phyloP scores from a whole-genome alignment of 306 rosid genomes.

The Acacia confusa region DNA sequence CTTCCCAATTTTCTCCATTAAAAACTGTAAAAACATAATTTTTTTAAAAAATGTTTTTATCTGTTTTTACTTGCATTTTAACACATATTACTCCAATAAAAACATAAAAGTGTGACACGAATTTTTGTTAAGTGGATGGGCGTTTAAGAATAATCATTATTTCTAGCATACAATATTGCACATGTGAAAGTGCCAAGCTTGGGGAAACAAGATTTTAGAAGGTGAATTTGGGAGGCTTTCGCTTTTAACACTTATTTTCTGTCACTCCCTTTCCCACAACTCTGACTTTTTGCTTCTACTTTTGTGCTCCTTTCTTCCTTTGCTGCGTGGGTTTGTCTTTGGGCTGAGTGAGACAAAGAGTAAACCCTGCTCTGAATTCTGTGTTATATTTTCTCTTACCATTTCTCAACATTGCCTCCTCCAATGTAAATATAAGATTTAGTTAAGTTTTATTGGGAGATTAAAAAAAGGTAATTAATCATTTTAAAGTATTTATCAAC shows the following conservation, averaged over 20 bases:
- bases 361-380: slow-evolving; percentile 39
- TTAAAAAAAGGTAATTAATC: no score
- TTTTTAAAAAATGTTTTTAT: no score
- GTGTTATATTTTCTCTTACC: neutral
- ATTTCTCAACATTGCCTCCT: neutral
- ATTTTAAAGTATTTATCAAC: no score
- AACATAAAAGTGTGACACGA: no score
- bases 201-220: neutral
- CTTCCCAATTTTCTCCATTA: no score
- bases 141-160: neutral
- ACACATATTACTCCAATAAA: no score
- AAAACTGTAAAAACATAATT: no score
- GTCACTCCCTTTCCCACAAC: neutral
- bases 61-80: no score
- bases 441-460: no score
- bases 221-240: slow-evolving; percentile 33
- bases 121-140: neutral
- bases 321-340: neutral
- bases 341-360: neutral
- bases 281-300: neutral
- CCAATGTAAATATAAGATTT: no score
- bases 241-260: slow-evolving; percentile 19
- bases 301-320: neutral
- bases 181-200: neutral
- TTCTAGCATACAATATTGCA: no score